These are phyloP conservation scores for Trapa incisa DNA, from an alignment of 345 rosid species.

Conservation along the genomic window DNA sequence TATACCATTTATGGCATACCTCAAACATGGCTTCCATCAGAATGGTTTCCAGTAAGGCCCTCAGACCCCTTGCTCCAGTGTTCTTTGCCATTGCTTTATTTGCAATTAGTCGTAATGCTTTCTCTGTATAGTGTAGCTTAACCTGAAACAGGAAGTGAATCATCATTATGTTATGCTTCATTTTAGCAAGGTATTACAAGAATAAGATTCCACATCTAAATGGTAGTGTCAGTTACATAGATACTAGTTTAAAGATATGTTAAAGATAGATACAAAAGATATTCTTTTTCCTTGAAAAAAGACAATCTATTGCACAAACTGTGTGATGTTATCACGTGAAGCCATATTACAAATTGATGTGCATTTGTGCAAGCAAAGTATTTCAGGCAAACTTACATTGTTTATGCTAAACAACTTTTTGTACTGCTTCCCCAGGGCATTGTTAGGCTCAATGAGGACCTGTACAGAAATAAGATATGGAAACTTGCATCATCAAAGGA, in stretches of 20 bases:
- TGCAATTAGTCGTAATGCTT: conserved; percentile 64
- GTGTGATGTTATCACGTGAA: neutral
- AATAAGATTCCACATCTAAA: neutral
- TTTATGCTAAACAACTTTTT: conserved; percentile 88
- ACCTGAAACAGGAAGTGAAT: conserved; percentile 41
- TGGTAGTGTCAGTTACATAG: neutral
- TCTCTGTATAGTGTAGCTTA: conserved; percentile 70
- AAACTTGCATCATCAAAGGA: neutral
- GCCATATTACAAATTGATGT: neutral
- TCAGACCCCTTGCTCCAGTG: conserved; percentile 89
- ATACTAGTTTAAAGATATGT: neutral
- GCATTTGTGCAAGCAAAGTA: conserved; percentile 4
- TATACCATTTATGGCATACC: conserved; percentile 26
- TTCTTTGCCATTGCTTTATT: conserved; percentile 79
- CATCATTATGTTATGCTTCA: conserved; percentile 1
- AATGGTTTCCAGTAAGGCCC: conserved; percentile 80
- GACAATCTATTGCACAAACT: neutral
- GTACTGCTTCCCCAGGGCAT: conserved; percentile 91
- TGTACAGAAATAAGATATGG: conserved; percentile 9
- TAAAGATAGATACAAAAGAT: too few relatives aligned
- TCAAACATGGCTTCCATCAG: conserved; percentile 94
- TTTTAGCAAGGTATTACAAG: neutral
- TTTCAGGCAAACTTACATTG: conserved; percentile 35
- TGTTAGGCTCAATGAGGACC: conserved; percentile 87
- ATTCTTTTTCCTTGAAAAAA: too few relatives aligned